Evolutionary conservation across 495 filamentous ascomycete species (phyloP).

Genomic region (Umbilicaria muhlenbergii): DNA sequence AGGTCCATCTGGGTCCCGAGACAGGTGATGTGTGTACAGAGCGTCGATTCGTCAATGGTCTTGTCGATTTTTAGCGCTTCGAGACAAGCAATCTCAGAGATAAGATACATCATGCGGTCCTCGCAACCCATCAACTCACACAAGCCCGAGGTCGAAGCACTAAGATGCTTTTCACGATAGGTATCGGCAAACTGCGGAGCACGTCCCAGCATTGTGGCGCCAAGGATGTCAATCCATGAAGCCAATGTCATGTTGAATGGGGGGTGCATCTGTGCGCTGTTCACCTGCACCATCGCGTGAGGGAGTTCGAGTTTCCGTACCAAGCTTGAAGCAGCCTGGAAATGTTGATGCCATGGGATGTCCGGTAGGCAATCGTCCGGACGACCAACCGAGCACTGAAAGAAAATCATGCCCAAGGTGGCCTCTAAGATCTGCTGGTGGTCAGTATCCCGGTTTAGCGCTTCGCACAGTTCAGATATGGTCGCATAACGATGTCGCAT

Average conservation of each 20-base stretch:
- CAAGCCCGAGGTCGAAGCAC: slow-evolving; percentile 53
- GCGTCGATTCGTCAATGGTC: slow-evolving; percentile 58
- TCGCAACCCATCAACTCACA: slow-evolving; percentile 96
- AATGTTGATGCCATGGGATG: slow-evolving; percentile 94
- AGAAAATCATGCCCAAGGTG: slow-evolving; percentile 92
- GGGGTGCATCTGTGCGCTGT: slow-evolving; percentile 40
- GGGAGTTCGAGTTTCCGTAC: slow-evolving; percentile 76
- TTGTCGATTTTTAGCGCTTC: slow-evolving; percentile 74
- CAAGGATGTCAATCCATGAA: slow-evolving; percentile 94
- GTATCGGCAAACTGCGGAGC: slow-evolving; percentile 79
- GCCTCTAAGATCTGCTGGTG: slow-evolving; percentile 86
- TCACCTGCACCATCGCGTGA: slow-evolving; percentile 38
- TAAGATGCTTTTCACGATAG: slow-evolving; percentile 81
- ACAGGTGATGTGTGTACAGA: slow-evolving; percentile 70
- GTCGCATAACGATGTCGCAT: slow-evolving; percentile 85
- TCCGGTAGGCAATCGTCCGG: slow-evolving; percentile 78
- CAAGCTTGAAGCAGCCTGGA: slow-evolving; percentile 73
- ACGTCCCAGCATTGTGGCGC: slow-evolving; percentile 77
- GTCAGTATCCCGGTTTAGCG: slow-evolving; percentile 61
- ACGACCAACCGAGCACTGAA: slow-evolving; percentile 83
- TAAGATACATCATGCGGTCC: slow-evolving; percentile 93
- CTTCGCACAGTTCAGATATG: slow-evolving; percentile 72
- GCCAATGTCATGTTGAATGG: slow-evolving; percentile 93
- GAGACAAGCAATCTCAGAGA: slow-evolving; percentile 91
- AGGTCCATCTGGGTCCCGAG: slow-evolving; percentile 70